Percentiles rank a stretch among this genome's conserved stretches.
These are phyloP conservation scores for Penicillium verhagenii DNA, from an alignment of 495 filamentous ascomycete species.

Conservation along the genomic window DNA sequence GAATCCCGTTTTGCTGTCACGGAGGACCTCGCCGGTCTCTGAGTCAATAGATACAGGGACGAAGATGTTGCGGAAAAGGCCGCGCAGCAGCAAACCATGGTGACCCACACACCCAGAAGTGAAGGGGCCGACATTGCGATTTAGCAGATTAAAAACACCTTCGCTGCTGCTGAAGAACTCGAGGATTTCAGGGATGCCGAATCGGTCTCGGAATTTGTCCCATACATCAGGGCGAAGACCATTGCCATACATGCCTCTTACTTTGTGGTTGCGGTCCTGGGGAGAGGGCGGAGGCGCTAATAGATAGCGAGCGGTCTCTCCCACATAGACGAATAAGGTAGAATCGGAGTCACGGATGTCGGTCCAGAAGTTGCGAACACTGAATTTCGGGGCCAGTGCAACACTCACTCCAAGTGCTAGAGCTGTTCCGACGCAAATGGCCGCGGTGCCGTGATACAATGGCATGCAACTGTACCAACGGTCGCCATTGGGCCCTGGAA, in stretches of 20 bases:
- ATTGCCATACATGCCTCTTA: slow-evolving; percentile 72
- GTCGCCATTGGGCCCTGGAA: slow-evolving; percentile 47
- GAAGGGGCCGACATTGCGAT: slow-evolving; percentile 59
- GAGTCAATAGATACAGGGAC: slow-evolving; percentile 69
- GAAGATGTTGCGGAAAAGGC: slow-evolving; percentile 47
- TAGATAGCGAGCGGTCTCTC: slow-evolving; percentile 75
- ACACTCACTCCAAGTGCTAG: slow-evolving; percentile 59
- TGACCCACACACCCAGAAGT: slow-evolving; percentile 66
- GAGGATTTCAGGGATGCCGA: slow-evolving; percentile 55
- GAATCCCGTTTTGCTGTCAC: slow-evolving; percentile 66
- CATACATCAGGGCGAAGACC: slow-evolving; percentile 77
- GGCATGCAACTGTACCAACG: slow-evolving; percentile 80
- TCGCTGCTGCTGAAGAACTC: slow-evolving; percentile 71
- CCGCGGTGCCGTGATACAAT: slow-evolving; percentile 75
- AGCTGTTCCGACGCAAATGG: slow-evolving; percentile 51
- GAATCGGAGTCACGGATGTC: slow-evolving; percentile 67
- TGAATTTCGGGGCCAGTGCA: slow-evolving; percentile 70
- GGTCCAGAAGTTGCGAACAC: slow-evolving; percentile 68
- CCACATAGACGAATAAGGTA: slow-evolving; percentile 78
- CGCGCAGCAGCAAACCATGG: slow-evolving; percentile 60
- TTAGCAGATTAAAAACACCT: slow-evolving; percentile 58
- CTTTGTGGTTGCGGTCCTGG: slow-evolving; percentile 62
- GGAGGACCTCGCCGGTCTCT: slow-evolving; percentile 60
- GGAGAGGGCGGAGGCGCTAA: slow-evolving; percentile 65
- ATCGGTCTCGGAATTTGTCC: slow-evolving; percentile 64